Percentiles rank a stretch among this genome's conserved stretches.
Conservation (phyloP, 768 basidiomycete species). For the Aureoboletus auriporus region DNA sequence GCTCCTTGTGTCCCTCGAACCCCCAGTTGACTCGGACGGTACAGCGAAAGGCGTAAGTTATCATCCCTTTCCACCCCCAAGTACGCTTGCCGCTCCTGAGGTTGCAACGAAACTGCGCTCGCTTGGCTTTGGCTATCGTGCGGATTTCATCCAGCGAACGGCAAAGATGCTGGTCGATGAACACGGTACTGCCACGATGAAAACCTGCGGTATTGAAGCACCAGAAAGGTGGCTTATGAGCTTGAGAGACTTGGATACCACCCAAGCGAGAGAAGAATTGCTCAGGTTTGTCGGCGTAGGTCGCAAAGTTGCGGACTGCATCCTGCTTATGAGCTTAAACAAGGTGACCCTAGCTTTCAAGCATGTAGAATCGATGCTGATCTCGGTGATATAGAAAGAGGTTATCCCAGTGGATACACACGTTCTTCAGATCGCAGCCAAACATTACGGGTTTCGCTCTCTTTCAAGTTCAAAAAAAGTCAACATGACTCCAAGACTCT, state of each 20-base stretch:
- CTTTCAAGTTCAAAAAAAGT: constrained; percentile 39
- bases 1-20: constrained; percentile 50
- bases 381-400: constrained; percentile 49
- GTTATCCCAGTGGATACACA: constrained; percentile 96
- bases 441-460: constrained; percentile 66
- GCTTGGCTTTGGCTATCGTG: constrained; percentile 95
- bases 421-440: constrained; percentile 83
- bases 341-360: constrained; percentile 49
- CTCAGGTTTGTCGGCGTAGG: constrained; percentile 89
- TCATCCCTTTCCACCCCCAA: constrained; percentile 84
- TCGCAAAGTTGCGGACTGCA: constrained; percentile 94
- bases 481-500: constrained; percentile 71
- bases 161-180: constrained; percentile 70
- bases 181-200: constrained; percentile 30
- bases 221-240: constrained; percentile 59
- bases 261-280: constrained; percentile 67
- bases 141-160: constrained; percentile 81
- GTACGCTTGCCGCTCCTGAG: constrained; percentile 52
- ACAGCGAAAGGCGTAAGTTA: constrained; percentile 40
- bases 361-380: constrained; percentile 4
- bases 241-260: constrained; percentile 47
- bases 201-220: constrained; percentile 32
- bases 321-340: constrained; percentile 88
- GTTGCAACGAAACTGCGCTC: constrained; percentile 65
- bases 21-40: constrained; percentile 30